Evolutionary conservation across 352 stramenopile species (phyloP), one percentile per base, ranked within the genome.

Genomic region (Pythium coloratum): DNA sequence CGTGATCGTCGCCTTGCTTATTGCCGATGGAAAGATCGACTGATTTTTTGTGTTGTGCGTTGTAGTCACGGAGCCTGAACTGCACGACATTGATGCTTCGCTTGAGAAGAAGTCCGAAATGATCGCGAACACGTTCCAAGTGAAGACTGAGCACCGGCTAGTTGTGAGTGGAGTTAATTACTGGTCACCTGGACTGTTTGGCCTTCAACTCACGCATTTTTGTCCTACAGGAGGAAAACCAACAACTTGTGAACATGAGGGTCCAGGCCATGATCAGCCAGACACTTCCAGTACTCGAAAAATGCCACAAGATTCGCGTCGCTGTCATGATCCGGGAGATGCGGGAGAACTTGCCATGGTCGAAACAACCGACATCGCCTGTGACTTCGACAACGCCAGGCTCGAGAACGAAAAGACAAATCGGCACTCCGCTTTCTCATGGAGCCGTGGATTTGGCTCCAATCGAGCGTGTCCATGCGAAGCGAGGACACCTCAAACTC

Each of bases 221-320:
- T 30, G 18, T 65, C 18, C 44, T 46, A 1, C 14, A 73, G 67
- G 46, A 36, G 28, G 55, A 64, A 47, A 71, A 67, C 49, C 76
- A 82, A 59, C 66, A 72, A 10, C 56, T 75, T 51, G 57, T 79
- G 5, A 76, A 82, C 20, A 44, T 36, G 1, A 57, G 51, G 33
- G 66, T 90, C n/a, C 63, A 71, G 14, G 46, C 56, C 6, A 50
- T 82, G 44, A 67, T 88, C 28, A 65, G 73, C 5, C 51, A 75
- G 28, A 69, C 78, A 12, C 36, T 79, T 12, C 70, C 69, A 8
- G 42, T 67, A 2, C 62, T 89, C 20, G 58, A 87, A 62, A 40
- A 65, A 44, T 88, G 81, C 44, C 76, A 89, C 67, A 63, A 66
- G 34, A 66, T 65, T 44, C 69, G 80, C 62, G 74, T 88, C 28